phyloP scores from a whole-genome alignment of 768 basidiomycete species.

The Agaricus subrufescens region DNA sequence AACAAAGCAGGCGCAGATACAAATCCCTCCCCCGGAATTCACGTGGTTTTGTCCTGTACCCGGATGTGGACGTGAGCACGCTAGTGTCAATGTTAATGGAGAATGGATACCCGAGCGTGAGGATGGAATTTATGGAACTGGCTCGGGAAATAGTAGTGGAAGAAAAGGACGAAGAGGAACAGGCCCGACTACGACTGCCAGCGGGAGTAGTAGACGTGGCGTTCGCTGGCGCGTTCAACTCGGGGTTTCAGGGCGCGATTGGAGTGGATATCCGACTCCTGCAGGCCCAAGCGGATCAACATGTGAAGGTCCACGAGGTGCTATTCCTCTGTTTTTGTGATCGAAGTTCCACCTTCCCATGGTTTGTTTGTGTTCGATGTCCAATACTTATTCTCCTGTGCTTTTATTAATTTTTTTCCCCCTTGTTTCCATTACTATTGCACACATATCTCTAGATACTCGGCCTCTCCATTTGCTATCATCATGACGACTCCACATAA shows the following conservation, averaged over 20 bases:
- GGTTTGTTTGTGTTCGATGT: not conserved
- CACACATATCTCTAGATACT: not conserved
- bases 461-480: not conserved
- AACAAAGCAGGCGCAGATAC: constrained; percentile 14
- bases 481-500: not conserved
- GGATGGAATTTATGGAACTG: not conserved
- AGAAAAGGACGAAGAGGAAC: constrained; percentile 13
- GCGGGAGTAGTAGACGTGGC: not conserved
- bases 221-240: not conserved
- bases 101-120: constrained; percentile 57
- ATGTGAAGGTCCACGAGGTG: constrained; percentile 25
- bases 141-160: constrained; percentile 5
- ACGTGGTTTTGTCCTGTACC: constrained; percentile 65
- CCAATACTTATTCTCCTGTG: not conserved
- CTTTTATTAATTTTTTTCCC: not conserved
- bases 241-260: not conserved
- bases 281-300: not conserved
- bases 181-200: constrained; percentile 17
- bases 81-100: constrained; percentile 53
- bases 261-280: not conserved
- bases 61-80: constrained; percentile 49
- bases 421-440: not conserved
- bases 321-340: constrained; percentile 40
- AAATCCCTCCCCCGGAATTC: constrained; percentile 22
- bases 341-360: not conserved